Conservation (phyloP, 1,284 basidiomycete genomes). For the Cryptococcus sp. region DNA sequence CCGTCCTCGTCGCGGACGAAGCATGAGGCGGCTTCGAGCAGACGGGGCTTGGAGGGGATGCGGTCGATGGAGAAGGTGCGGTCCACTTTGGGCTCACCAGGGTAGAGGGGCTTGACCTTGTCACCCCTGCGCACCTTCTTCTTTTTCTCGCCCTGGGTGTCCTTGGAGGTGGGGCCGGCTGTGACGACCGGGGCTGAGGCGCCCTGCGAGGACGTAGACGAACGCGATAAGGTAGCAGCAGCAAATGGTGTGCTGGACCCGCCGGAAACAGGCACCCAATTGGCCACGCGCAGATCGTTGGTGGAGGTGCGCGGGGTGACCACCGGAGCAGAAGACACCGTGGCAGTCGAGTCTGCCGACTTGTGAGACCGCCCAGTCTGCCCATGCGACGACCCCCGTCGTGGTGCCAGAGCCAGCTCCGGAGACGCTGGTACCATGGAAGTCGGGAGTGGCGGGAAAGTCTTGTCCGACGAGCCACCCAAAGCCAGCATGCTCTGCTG, state of each 20-base stretch:
- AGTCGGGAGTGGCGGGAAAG: too few species aligned
- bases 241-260: not conserved
- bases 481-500: too few species aligned
- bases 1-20: constrained; percentile 42
- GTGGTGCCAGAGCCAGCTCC: too few species aligned
- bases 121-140: not conserved
- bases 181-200: not conserved
- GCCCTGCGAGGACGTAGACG: too few species aligned
- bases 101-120: not conserved
- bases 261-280: not conserved
- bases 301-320: not conserved
- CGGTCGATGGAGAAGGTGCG: constrained; percentile 27
- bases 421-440: too few species aligned
- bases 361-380: too few species aligned
- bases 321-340: too few species aligned
- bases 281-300: not conserved
- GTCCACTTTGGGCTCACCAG: not conserved
- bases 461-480: too few species aligned
- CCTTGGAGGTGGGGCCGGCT: not conserved
- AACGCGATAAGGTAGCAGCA: not conserved
- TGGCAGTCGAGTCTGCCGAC: too few species aligned
- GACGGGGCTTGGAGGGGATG: constrained; percentile 26
- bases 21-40: constrained; percentile 42
- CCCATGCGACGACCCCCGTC: too few species aligned
- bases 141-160: not conserved